Base-by-base conservation (phyloP, 805 yeast genomes). In the Candida rishiriensis region DNA sequence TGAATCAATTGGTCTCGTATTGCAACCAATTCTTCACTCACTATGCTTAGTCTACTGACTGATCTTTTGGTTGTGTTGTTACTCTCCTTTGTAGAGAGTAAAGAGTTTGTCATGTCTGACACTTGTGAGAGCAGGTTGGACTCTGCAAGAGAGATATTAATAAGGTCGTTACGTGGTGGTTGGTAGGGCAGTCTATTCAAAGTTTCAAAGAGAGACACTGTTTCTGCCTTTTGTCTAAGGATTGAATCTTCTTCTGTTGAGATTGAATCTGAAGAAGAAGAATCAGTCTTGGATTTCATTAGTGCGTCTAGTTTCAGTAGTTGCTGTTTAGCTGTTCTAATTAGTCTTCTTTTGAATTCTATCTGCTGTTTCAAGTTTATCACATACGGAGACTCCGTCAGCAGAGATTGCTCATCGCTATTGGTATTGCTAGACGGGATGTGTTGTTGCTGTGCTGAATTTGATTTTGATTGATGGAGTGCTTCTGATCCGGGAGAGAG, bases 91-190 rank as follows among this genome's bases (percentile, higher is more conserved):
- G 51, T 13, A 10, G 28, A 10, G 2, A 38, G 21, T 5, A 49
- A 11, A 1, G 50, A 28, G 10, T 40, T 28, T 10, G 52, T 29
- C 6, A 55, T 30, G 11, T 36, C 50, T 1, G 40, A 41, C 1
- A 38, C 37, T 15, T 60, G 62, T 1, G 40, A 17, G 2, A 4
- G 17, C 21, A 58, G 31, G 2, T 42, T 36, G 3, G 37, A 17
- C 35, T 60, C 54, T n/a, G 64, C 54, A 29, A 63, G 38, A 1
- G 65, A 54, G 2, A 58, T 38, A 1, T 59, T 59, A 3, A 55
- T 48, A 31, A 60, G 42, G 36, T 63, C 67, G 15, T 58, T 56
- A 26, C 64, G 44, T 9, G 61, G 51, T 1, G 66, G 63, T 15
- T 51, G 55, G 47, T 53, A 63, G 1, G 66, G 66, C 4, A 60